Conservation (phyloP, 306 rosid genomes). For the Boehmeria nivea region DNA sequence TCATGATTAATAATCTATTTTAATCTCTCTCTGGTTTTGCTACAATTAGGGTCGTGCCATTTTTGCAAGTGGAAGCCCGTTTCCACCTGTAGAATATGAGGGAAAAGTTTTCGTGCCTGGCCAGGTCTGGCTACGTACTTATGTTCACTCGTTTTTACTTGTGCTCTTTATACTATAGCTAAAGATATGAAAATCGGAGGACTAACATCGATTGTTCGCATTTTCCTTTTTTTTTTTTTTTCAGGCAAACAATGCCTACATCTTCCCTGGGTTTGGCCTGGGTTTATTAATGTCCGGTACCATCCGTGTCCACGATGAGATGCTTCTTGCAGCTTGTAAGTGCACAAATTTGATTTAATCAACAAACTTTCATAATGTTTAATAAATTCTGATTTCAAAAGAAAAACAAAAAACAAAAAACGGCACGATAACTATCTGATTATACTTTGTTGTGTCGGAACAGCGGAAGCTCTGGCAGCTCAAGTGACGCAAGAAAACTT, state of each 20-base stretch:
- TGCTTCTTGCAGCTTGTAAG: constrained; percentile 98
- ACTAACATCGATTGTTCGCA: constrained; percentile 19
- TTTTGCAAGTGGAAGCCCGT: constrained; percentile 92
- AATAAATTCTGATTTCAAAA: background rate
- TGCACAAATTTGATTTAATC: constrained; percentile 9
- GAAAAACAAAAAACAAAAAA: background rate
- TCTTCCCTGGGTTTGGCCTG: constrained; percentile 90
- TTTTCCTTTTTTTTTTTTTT: constrained; percentile 39
- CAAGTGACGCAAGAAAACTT: constrained; percentile 62
- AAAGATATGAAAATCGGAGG: background rate
- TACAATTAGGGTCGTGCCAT: constrained; percentile 71
- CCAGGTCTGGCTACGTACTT: constrained; percentile 84
- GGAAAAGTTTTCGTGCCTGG: constrained; percentile 77
- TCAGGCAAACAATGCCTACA: constrained; percentile 92
- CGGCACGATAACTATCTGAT: background rate
- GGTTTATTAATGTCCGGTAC: constrained; percentile 89
- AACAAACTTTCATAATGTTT: background rate
- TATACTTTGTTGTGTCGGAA: constrained; percentile 23
- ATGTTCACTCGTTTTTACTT: constrained; percentile 11
- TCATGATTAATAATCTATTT: background rate
- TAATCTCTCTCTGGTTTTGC: background rate
- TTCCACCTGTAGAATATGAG: constrained; percentile 66
- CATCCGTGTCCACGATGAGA: constrained; percentile 77
- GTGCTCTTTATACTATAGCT: background rate
- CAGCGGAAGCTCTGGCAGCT: constrained; percentile 92